phyloP scores from a whole-genome alignment of 768 basidiomycete genomes.

The Kockovaella imperatae region DNA sequence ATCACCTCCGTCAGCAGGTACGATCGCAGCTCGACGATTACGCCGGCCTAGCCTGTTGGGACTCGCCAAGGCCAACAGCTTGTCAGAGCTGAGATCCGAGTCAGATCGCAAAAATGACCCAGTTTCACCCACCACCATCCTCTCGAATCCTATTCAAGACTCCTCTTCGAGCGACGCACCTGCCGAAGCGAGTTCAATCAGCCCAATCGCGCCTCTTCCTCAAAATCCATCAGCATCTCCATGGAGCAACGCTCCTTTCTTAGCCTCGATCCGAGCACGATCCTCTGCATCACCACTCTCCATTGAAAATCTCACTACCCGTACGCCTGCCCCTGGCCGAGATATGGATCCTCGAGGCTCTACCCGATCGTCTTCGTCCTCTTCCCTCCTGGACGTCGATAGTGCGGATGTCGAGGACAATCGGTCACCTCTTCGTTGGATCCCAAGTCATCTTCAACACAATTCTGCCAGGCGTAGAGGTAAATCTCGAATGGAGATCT shows the following conservation, averaged over 20 bases:
- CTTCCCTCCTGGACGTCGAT: conserved; percentile 1
- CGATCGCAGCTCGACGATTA: conserved; percentile 13
- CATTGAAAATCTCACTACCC: conserved; percentile 27
- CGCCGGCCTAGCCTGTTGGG: conserved; percentile 32
- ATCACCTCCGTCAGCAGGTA: conserved; percentile 18
- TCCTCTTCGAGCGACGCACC: conserved; percentile 4
- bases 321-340: conserved; percentile 21
- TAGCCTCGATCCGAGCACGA: conserved; percentile 12
- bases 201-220: neutral
- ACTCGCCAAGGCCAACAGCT: conserved; percentile 20
- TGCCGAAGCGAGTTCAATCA: neutral
- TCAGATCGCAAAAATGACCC: neutral
- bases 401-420: conserved; percentile 2
- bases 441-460: conserved; percentile 22
- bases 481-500: conserved; percentile 24
- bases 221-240: conserved; percentile 2
- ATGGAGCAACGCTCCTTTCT: conserved; percentile 9
- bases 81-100: neutral
- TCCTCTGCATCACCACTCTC: conserved; percentile 15
- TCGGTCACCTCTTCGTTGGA: conserved; percentile 20
- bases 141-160: no score
- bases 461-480: conserved; percentile 24
- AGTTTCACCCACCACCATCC: neutral
- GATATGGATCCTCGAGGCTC: neutral
- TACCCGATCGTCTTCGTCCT: neutral